Evolutionary conservation across 208 protist species (phyloP), one percentile per base, ranked within the genome.

Genomic region (Strigomonas culicis): DNA sequence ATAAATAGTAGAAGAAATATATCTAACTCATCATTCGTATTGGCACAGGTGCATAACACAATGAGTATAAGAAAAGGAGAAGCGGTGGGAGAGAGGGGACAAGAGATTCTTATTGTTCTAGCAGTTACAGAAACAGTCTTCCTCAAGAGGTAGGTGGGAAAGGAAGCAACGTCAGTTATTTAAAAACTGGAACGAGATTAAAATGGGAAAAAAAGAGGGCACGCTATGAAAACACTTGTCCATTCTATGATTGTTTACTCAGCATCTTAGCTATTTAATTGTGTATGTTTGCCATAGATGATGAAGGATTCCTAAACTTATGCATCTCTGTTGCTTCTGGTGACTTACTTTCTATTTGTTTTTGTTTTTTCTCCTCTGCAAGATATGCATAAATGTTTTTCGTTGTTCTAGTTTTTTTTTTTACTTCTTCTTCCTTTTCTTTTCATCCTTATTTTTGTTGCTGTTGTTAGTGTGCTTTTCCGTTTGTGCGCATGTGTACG

Each of bases 1-100:
- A 52, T 55, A 70, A 62, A 56, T 56, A 70, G 46, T n/a, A 57
- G 10, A 32, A 51, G 47, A 46, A 44, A 55, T 43, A 64, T 43
- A 55, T 55, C 8, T 55, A 34, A 55, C 21, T 27, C 46, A 51
- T 19, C 7, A 6, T 24, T 6, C 19, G 8, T 25, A 51, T 13
- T 41, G 8, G 8, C n/a, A 6, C 46, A 51, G 22, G 46, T 24
- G 10, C n/a, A 24, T 19, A 19, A 25, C n/a, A 51, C 22, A 51
- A 19, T 6, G 21, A 22, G n/a, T 24, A 51, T 19, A 8, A 27
- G 8, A 6, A 51, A 51, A 41, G 36, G 6, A 13, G 36, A 41
- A 13, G 6, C 8, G 6, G 36, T 17, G 8, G 36, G 36, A 13
- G 13, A 13, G 36, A 41, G 13, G 13, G 13, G 13, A 41, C 6